Base-by-base conservation (phyloP, 208 protist genomes). In the Leptomonas seymouri region DNA sequence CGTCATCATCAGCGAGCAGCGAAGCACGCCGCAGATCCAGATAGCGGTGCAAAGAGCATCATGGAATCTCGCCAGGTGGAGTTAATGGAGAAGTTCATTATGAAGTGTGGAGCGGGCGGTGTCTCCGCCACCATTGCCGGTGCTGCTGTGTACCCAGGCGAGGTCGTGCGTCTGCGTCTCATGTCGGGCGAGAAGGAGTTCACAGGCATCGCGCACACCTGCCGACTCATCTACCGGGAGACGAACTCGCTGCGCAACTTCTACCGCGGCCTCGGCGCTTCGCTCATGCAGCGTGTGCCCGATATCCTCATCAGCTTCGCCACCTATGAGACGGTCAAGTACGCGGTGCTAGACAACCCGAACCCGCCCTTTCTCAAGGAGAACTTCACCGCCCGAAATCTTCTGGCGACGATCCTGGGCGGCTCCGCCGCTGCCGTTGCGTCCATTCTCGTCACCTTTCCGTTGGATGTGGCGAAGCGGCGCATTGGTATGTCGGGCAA, bases 261-360 rank as follows among this genome's bases (percentile, higher is more conserved):
- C 50, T 97, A 97, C 65, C 74, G 88, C 42, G 92, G 92, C 12
- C 78, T 97, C n/a, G 84, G 81, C 1, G 89, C 92, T 0, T 94
- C 89, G 25, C 73, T 95, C 5, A 78, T 93, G 74, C 92, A 97
- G 79, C 81, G 87, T 12, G 90, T 97, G 44, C 92, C 92, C 0
- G 92, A 97, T 62, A 91, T 97, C 42, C 74, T 94, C 15, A 66
- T 97, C 21, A 91, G 80, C 78, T 97, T 97, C 41, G 88, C 92
- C 30, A 93, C 87, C 0, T 97, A 97, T 41, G 92, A 97, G 60
- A 97, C 87, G 16, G 66, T 94, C 25, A 97, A 97, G 74, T 95
- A 94, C 58, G 57, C 66, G 4, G 34, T 95, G 16, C 55, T 94
- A 5, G 88, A 94, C 54, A 76, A 77, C 49, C 70, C 76, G 0